Evolutionary conservation across 2,329 filamentous ascomycete species (phyloP), one percentile per base, ranked within the genome.

Genomic region (Cladosporium sp.): DNA sequence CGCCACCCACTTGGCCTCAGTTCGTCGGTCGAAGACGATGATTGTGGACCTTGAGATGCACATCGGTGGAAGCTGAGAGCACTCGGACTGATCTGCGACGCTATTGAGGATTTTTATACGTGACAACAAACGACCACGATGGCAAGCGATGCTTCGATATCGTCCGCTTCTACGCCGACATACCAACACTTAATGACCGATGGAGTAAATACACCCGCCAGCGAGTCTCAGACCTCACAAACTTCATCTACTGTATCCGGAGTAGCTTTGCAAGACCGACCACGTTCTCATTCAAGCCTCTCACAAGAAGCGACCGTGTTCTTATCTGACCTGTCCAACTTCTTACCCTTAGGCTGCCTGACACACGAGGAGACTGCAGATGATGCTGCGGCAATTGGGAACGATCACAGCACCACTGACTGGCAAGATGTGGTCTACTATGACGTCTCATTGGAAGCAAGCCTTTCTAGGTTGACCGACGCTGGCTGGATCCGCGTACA

Each of bases 331-430:
- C 57, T 73, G 18, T 44, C 65, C 11, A 72, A 73, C 41, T 75
- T 71, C 54, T 12, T 75, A 2, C 62, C 73, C 2, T 60, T 75
- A 7, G 73, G 73, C n/a, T 72, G 72, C 54, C 51, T 74, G 1
- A 41, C 52, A 8, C 65, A 70, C 21, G 67, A 71, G 63, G 66
- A 68, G 18, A 49, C 62, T 11, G 30, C 47, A 34, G 32, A 55
- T 34, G 49, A 28, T 12, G 7, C 4, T 55, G 2, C 34, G 0
- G 14, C 18, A 58, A 18, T 2, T 15, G 49, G 49, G 5, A 11
- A 55, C 7, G 10, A 44, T 3, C 14, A 18, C 10, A 6, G 18
- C 21, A 24, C 4, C 8, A 11, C 10, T 15, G 34, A 21, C 32
- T 71, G 69, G 65, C 34, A 64, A 2, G 66, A 69, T 5, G n/a